phyloP scores from a whole-genome alignment of 192 early-diverging fungal species.

The Piromyces finnis region DNA sequence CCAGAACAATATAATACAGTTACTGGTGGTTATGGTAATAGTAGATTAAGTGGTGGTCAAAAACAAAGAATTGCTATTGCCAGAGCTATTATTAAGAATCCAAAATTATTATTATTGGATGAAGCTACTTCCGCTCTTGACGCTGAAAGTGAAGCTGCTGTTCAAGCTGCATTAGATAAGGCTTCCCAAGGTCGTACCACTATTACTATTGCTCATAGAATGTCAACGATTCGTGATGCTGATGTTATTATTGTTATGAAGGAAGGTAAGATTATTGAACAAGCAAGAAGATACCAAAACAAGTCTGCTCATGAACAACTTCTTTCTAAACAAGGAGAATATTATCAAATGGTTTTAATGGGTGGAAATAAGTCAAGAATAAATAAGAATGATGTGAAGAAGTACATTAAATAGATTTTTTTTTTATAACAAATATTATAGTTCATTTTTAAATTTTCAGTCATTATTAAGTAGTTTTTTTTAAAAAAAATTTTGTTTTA shows the following conservation, averaged over 20 bases:
- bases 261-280: not conserved
- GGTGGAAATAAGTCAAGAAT: not conserved
- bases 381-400: not conserved
- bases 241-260: not conserved
- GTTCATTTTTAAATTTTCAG: too few species aligned
- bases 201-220: constrained; percentile 3
- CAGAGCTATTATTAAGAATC: not conserved
- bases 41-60: constrained; percentile 4
- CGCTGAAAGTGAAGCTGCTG: not conserved
- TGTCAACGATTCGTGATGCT: not conserved
- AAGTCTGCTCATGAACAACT: not conserved
- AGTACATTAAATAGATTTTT: not conserved
- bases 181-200: constrained; percentile 3
- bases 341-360: not conserved
- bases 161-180: constrained; percentile 3
- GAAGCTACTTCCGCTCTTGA: not conserved
- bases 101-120: not conserved
- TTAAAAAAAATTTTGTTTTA: too few species aligned
- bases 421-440: too few species aligned
- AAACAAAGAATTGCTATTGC: not conserved
- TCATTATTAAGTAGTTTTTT: too few species aligned
- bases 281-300: not conserved
- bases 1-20: not conserved
- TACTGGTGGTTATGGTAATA: constrained; percentile 1
- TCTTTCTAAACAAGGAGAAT: not conserved